These are phyloP conservation scores for Platanthera zijinensis DNA, from an alignment of 106 monocot species.

Conservation along the genomic window DNA sequence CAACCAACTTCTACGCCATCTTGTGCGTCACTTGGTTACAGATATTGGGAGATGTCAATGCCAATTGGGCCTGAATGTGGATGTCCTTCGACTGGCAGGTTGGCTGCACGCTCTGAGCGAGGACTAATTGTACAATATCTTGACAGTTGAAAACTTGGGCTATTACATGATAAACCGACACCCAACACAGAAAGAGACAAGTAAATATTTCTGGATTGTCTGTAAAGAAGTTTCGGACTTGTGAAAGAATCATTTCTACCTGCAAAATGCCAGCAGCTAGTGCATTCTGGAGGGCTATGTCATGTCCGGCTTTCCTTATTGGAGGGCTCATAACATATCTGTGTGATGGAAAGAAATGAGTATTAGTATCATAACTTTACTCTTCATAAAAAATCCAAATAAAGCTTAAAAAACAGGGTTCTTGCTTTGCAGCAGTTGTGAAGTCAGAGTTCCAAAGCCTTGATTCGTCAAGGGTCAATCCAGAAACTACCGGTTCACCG, in stretches of 20 bases:
- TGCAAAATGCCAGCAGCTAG: constrained; percentile 87
- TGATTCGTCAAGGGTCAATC: constrained; percentile 83
- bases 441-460: constrained; percentile 93
- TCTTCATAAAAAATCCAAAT: not conserved
- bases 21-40: too few species aligned
- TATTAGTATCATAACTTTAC: not conserved
- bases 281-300: constrained; percentile 83
- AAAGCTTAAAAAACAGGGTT: not conserved
- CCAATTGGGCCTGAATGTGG: too few species aligned
- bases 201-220: not conserved
- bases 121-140: too few species aligned
- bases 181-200: not conserved
- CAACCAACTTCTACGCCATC: too few species aligned
- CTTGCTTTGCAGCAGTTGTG: constrained; percentile 78
- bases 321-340: constrained; percentile 99
- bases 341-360: constrained; percentile 5
- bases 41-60: too few species aligned
- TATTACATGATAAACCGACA: not conserved
- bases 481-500: constrained; percentile 99
- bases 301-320: constrained; percentile 77
- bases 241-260: constrained; percentile 26
- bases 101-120: too few species aligned
- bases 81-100: too few species aligned
- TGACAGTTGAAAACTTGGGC: not conserved
- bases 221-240: not conserved